Evolutionary conservation across 2,329 filamentous ascomycete species (phyloP), one percentile per base, ranked within the genome.

Genomic region (Claviceps paspali): DNA sequence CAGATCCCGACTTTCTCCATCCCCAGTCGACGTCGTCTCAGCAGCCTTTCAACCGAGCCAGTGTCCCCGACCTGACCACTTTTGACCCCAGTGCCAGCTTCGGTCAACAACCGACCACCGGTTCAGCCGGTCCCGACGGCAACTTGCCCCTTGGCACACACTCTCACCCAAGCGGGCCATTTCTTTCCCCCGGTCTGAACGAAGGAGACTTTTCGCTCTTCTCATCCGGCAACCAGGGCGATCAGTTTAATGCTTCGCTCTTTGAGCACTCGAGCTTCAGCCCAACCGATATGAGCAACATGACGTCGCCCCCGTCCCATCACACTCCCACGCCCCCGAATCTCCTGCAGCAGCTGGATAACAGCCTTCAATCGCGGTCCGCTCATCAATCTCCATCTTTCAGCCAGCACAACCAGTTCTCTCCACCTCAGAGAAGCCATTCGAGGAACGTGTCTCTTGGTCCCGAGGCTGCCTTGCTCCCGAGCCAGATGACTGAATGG

Each of bases 171-270:
- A 52, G 51, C 1, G n/a, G 36, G 2, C 22, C 39, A 3, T 73
- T 67, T 45, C 51, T 77, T 29, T 60, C 64, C 29, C 54, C 67
- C 14, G 68, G 65, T 44, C 70, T 73, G 43, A 60, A 60, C 52
- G 60, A 64, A 49, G 60, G 60, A 42, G 75, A 82, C 57, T 79
- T 79, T 53, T 71, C 73, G 35, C 65, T 82, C 48, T 84, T 81
- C 49, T 69, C 76, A 4, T 59, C 65, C 35, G 62, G 66, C 46
- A 61, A 65, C 40, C 61, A 59, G 35, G 62, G 65, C 43, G 68
- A 75, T 43, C 71, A 74, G 49, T 74, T 77, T 50, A 73, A 73
- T 49, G 59, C 73, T 10, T 70, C 77, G 17, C 63, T 78, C 42
- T 80, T 82, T 41, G 66, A 68, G 43, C 61, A 60, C 39, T 41